A percentile compares a stretch with the other conserved stretches of the same genome.
phyloP scores from a whole-genome alignment of 2,329 filamentous ascomycete species.

The Ceratocystis eucalypticola region DNA sequence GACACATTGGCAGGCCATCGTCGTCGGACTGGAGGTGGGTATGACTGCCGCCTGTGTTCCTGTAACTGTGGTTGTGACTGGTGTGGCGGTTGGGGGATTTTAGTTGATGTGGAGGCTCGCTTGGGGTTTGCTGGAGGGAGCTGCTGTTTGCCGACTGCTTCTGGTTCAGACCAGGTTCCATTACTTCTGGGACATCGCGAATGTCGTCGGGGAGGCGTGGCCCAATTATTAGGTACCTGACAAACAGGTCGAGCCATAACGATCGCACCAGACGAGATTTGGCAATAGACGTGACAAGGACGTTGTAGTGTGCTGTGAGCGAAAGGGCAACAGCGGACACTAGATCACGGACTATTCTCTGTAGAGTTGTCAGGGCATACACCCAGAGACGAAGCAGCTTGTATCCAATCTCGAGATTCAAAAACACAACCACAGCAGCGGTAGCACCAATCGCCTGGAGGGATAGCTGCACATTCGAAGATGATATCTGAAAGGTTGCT shows the following conservation, averaged over 20 bases:
- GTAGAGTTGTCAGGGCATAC: slow-evolving; percentile 16
- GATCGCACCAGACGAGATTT: slow-evolving; percentile 11
- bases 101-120: background rate
- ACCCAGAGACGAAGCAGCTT: slow-evolving; percentile 18
- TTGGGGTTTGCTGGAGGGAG: background rate
- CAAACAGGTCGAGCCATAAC: slow-evolving; percentile 15
- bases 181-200: slow-evolving; percentile 15
- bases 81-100: background rate
- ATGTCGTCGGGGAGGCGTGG: slow-evolving; percentile 18
- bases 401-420: slow-evolving; percentile 19
- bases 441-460: slow-evolving; percentile 15
- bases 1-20: slow-evolving; percentile 14
- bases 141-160: background rate
- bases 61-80: background rate
- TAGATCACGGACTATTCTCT: slow-evolving; percentile 17
- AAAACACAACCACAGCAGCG: slow-evolving; percentile 15
- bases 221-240: slow-evolving; percentile 17
- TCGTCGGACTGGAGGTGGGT: slow-evolving; percentile 16
- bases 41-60: slow-evolving; percentile 5
- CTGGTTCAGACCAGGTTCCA: slow-evolving; percentile 4
- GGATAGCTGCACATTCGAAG: slow-evolving; percentile 18
- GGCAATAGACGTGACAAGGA: background rate
- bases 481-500: slow-evolving; percentile 19
- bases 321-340: slow-evolving; percentile 11
- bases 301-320: slow-evolving; percentile 11